These are phyloP conservation scores for Pseudogymnoascus sp. DNA, from an alignment of 2,329 filamentous ascomycete genomes.

Conservation along the genomic window DNA sequence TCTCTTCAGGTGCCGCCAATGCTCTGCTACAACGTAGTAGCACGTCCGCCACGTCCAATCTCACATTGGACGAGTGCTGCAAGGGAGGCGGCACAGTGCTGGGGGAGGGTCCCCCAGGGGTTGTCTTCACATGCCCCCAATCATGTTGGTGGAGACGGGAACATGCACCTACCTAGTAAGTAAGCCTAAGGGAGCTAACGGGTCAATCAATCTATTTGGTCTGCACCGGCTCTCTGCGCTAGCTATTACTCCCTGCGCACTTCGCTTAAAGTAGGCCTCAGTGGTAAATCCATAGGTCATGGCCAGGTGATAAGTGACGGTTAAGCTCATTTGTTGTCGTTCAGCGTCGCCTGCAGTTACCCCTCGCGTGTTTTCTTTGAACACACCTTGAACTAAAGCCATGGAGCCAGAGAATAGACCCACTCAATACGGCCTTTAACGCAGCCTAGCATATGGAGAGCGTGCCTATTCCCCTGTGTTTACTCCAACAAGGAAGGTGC, in stretches of 20 bases:
- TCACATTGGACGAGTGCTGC: not conserved
- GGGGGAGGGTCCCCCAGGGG: not conserved
- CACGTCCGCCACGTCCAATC: not conserved
- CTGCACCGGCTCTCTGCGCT: not conserved
- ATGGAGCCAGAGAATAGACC: not conserved
- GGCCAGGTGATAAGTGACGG: not conserved
- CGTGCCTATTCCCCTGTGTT: not conserved
- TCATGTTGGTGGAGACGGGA: not conserved
- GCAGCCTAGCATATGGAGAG: not conserved
- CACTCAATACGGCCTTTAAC: not conserved
- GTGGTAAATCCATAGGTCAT: not conserved
- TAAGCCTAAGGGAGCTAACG: not conserved
- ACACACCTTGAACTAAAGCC: not conserved
- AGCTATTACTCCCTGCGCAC: not conserved
- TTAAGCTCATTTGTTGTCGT: not conserved
- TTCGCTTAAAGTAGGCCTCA: not conserved
- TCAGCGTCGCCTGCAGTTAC: not conserved
- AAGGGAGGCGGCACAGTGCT: not conserved
- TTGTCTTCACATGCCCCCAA: not conserved
- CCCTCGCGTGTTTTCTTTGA: not conserved
- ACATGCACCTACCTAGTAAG: conserved; percentile 4
- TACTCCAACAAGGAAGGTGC: conserved; percentile 7
- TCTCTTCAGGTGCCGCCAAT: not conserved
- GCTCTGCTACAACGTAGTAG: not conserved
- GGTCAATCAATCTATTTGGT: conserved; percentile 28